Evolutionary conservation across 768 basidiomycete species (phyloP).

Genomic region (Suillus alpinus): DNA sequence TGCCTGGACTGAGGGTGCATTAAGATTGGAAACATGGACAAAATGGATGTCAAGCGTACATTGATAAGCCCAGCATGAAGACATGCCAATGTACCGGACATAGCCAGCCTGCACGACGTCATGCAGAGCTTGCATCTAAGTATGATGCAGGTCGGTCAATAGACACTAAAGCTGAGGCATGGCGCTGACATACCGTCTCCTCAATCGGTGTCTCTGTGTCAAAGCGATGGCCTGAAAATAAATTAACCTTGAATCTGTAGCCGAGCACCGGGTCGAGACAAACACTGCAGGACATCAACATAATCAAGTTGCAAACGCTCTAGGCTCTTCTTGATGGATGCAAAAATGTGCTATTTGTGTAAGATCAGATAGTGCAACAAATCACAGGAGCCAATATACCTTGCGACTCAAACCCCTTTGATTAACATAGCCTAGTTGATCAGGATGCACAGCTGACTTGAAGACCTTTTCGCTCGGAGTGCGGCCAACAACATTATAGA

Average conservation of each 20-base stretch:
- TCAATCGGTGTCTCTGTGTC: constrained; percentile 24
- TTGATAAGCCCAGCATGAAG: constrained; percentile 54
- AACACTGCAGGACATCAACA: constrained; percentile 72
- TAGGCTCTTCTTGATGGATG: constrained; percentile 59
- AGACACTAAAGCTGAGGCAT: constrained; percentile 15
- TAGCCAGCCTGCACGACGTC: constrained; percentile 64
- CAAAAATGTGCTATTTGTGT: constrained; percentile 63
- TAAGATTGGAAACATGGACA: neutral
- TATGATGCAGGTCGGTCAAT: neutral
- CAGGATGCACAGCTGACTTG: constrained; percentile 13
- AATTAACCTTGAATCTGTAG: constrained; percentile 11
- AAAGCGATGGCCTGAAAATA: constrained; percentile 30
- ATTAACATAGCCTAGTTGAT: constrained; percentile 52
- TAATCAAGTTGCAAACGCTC: constrained; percentile 72
- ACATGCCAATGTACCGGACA: constrained; percentile 60
- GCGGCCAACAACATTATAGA: constrained; percentile 12
- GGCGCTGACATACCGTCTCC: constrained; percentile 38
- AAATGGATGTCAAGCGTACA: constrained; percentile 32
- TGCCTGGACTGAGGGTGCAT: constrained; percentile 38
- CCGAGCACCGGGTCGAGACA: constrained; percentile 10
- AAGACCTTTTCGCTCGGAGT: constrained; percentile 7
- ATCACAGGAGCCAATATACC: constrained; percentile 21
- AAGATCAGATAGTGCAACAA: neutral
- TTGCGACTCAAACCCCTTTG: constrained; percentile 47
- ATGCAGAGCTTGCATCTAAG: constrained; percentile 63